Conservation (phyloP, 192 early-diverging fungal genomes). For the Entomortierella chlamydospora region DNA sequence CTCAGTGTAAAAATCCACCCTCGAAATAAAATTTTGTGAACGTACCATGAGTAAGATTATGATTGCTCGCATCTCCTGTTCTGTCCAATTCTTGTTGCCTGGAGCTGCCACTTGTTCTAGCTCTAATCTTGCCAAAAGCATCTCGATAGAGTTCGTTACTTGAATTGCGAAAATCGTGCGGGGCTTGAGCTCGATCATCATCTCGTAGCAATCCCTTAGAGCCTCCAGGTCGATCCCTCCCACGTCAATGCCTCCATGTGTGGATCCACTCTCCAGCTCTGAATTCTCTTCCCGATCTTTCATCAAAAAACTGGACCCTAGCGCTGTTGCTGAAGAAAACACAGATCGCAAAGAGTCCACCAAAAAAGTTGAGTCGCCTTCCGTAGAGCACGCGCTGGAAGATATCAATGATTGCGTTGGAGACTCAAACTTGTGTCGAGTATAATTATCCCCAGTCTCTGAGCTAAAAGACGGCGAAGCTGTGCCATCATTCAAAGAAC, state of each 20-base stretch:
- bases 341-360: conserved; percentile 38
- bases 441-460: background rate
- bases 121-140: conserved; percentile 63
- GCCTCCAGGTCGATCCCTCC: conserved; percentile 51
- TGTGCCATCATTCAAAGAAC: background rate
- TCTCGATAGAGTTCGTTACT: conserved; percentile 67
- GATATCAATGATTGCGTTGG: conserved; percentile 15
- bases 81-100: conserved; percentile 22
- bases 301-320: conserved; percentile 47
- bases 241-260: conserved; percentile 8
- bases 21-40: background rate
- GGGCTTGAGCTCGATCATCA: conserved; percentile 50
- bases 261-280: background rate
- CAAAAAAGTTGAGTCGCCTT: conserved; percentile 45
- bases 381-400: conserved; percentile 8
- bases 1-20: too few relatives aligned
- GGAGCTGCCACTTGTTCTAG: conserved; percentile 55
- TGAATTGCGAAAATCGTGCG: conserved; percentile 43
- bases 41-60: conserved; percentile 48
- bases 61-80: conserved; percentile 50
- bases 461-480: background rate
- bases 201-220: conserved; percentile 44
- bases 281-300: conserved; percentile 14
- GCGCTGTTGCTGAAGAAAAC: conserved; percentile 26
- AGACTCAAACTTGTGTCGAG: background rate